Base-by-base conservation (phyloP, 2,329 filamentous ascomycete species). In the Alternaria ventricosa region DNA sequence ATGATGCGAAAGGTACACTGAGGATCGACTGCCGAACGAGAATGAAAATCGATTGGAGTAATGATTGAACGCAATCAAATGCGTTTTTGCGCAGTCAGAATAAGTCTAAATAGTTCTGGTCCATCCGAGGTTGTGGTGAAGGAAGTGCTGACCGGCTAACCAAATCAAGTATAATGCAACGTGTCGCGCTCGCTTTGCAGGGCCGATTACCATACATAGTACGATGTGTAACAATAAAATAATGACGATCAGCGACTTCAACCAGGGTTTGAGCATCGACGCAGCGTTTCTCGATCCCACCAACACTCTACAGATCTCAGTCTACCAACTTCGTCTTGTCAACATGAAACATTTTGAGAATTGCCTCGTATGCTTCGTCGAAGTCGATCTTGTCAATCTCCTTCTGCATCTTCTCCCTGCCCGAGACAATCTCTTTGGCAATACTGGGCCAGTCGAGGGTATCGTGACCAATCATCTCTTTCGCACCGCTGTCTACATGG, bases 381-480 rank as follows among this genome's bases (percentile, higher is more conserved):
- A 75, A 72, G 65, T 80, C 75, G 23, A 79, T 63, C 58, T 71
- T 69, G n/a, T 73, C 69, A 23, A 77, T 71, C 47, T 71, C 72
- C 55, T 69, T 66, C 49, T 80, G 71, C 57, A 81, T 71, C 45
- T n/a, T 68, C 46, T 69, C 63, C 28, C 50, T 69, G 56, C 75
- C 77, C 55, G 55, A 70, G 8, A 79, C 59, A 27, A 80, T 55
- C 53, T 78, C 69, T 44, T 57, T 71, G 6, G 76, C 75, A 20
- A 80, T 61, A 20, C 76, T 70, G 10, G 49, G 68, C 79, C 79
- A 81, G n/a, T 67, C 67, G 22, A 80, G 56, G 7, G 13, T 51
- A 1, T 61, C 62, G 25, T 60, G 61, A 4, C 58, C 69, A 2
- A 74, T 55, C 10, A 20, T 28, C 15, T 65, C n/a, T 27, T 46